Conservation (phyloP, 305 asterid species). For the Ajuga reptans region DNA sequence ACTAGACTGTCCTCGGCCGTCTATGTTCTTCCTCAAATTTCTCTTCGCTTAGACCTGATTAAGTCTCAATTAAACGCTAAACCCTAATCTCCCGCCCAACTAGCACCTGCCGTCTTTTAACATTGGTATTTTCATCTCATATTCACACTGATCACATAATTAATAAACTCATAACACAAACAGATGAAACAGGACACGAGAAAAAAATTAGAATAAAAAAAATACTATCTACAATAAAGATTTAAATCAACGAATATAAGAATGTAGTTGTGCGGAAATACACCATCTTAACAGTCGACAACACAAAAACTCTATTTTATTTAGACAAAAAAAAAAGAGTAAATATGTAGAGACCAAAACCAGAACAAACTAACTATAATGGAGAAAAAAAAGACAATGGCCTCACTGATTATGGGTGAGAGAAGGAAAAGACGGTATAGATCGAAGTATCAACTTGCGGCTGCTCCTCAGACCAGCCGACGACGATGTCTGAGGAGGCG, state of each 20-base stretch:
- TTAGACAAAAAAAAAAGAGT: neutral
- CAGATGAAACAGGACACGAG: neutral
- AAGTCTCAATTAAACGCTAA: no score
- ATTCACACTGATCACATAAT: neutral
- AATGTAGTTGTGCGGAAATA: neutral
- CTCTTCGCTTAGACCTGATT: no score
- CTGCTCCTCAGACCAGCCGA: slow-evolving; percentile 50
- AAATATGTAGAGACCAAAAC: neutral
- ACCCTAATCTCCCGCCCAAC: no score
- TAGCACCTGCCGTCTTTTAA: no score
- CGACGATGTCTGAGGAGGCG: slow-evolving; percentile 50
- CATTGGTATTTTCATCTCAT: no score
- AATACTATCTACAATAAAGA: neutral
- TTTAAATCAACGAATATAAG: neutral
- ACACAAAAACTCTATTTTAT: neutral
- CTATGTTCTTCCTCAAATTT: no score
- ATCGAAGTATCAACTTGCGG: slow-evolving; percentile 50
- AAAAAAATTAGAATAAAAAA: neutral
- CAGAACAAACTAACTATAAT: slow-evolving; percentile 16
- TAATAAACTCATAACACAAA: neutral
- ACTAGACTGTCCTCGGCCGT: no score
- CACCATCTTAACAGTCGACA: neutral
- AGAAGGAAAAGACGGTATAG: slow-evolving; percentile 62
- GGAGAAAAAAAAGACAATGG: neutral
- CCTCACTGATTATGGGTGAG: slow-evolving; percentile 51